Conservation (phyloP, 2,329 filamentous ascomycete genomes). For the Allantophomopsis lycopodina region DNA sequence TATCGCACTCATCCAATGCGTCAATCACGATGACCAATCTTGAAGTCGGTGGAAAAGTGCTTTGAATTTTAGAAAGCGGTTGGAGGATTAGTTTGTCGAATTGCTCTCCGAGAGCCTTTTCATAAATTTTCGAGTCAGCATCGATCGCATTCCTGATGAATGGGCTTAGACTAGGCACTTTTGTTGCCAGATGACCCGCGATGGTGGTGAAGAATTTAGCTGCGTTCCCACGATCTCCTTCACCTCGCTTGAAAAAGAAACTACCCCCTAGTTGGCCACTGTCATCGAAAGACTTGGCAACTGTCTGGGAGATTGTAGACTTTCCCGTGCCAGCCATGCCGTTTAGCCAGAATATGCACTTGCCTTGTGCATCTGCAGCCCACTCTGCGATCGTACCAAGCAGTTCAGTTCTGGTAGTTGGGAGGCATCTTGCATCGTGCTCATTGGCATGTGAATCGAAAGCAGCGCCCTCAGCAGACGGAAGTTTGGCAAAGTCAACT, state of each 20-base stretch:
- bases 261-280: slow-evolving; percentile 3
- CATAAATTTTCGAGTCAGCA: slow-evolving; percentile 14
- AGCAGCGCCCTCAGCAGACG: slow-evolving; percentile 6
- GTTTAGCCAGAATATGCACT: slow-evolving; percentile 22
- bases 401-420: slow-evolving; percentile 18
- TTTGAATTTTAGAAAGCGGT: slow-evolving; percentile 14
- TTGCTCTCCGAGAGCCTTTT: slow-evolving; percentile 20
- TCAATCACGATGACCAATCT: slow-evolving; percentile 12
- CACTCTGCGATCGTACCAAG: slow-evolving; percentile 16
- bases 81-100: slow-evolving; percentile 25
- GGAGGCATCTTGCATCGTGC: slow-evolving; percentile 17
- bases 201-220: slow-evolving; percentile 26
- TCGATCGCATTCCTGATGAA: slow-evolving; percentile 18
- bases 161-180: slow-evolving; percentile 14
- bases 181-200: slow-evolving; percentile 17
- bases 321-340: slow-evolving; percentile 13
- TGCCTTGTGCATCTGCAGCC: slow-evolving; percentile 9
- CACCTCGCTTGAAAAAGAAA: slow-evolving; percentile 7
- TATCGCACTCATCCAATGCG: slow-evolving; percentile 19
- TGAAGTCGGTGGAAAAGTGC: background rate
- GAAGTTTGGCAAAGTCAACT: slow-evolving; percentile 1
- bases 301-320: slow-evolving; percentile 5
- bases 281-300: slow-evolving; percentile 3
- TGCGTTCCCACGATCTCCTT: slow-evolving; percentile 19
- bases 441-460: slow-evolving; percentile 22